Percentiles rank a stretch among this genome's conserved stretches.
Conservation (phyloP, 176 grass and related monocot species). For the Melocanna baccifera region DNA sequence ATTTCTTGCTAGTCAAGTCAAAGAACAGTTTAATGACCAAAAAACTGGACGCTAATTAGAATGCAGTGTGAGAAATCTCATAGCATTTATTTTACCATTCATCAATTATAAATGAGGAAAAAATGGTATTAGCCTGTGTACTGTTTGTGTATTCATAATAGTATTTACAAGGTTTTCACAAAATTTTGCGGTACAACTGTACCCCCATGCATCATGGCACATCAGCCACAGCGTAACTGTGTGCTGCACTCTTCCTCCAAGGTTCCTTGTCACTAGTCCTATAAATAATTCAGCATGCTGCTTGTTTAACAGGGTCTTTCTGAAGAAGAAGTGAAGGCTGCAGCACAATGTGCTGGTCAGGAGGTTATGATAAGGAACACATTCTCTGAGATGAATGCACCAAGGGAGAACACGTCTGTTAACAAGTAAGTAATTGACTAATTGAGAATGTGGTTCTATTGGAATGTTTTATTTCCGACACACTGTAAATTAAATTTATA, state of each 20-base stretch:
- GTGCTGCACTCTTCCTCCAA: conserved; percentile 6
- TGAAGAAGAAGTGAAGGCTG: conserved; percentile 88
- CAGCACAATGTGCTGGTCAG: conserved; percentile 86
- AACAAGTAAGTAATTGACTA: conserved; percentile 70
- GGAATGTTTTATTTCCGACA: not conserved
- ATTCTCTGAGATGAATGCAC: conserved; percentile 99
- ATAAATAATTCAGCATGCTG: conserved; percentile 15
- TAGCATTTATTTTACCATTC: not conserved
- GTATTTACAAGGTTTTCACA: not conserved
- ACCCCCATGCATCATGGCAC: not conserved
- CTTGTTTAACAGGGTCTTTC: conserved; percentile 83
- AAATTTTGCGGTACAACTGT: not conserved
- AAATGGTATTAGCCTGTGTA: not conserved
- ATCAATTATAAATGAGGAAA: not conserved
- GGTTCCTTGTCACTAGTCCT: not conserved
- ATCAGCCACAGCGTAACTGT: not conserved
- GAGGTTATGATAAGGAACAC: conserved; percentile 98
- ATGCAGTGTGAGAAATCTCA: not conserved
- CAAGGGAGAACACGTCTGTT: conserved; percentile 71
- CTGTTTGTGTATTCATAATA: not conserved
- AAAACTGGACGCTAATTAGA: conserved; percentile 1
- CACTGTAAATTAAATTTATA: not conserved
- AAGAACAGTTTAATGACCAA: not conserved
- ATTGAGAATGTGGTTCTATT: not conserved
- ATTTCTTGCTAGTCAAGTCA: not conserved